A percentile compares a stretch with the other conserved stretches of the same genome.
Conservation (phyloP, 2,329 filamentous ascomycete genomes). For the Lachnellula occidentalis region DNA sequence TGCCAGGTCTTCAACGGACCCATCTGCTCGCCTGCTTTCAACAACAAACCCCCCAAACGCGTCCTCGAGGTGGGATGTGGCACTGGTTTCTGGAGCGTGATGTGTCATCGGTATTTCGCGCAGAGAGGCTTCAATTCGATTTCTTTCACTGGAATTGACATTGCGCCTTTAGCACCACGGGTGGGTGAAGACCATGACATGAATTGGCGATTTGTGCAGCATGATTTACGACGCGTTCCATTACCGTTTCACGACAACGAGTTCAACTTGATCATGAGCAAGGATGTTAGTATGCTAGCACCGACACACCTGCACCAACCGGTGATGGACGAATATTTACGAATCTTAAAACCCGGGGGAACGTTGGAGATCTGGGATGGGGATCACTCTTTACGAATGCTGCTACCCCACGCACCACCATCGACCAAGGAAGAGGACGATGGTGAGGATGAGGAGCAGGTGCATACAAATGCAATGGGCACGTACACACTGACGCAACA, state of each 20-base stretch:
- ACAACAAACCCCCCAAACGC: constrained; percentile 62
- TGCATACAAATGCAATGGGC: constrained; percentile 61
- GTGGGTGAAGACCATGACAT: constrained; percentile 62
- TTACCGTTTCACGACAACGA: constrained; percentile 74
- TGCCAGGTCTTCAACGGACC: constrained; percentile 77
- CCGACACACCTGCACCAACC: constrained; percentile 50
- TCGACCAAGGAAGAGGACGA: constrained; percentile 35
- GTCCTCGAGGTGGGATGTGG: constrained; percentile 87
- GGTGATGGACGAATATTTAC: constrained; percentile 66
- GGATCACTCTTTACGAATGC: constrained; percentile 76
- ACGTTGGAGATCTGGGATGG: constrained; percentile 85
- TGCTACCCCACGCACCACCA: constrained; percentile 65
- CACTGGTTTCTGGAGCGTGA: constrained; percentile 82
- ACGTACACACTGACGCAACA: constrained; percentile 79
- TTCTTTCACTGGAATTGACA: constrained; percentile 76
- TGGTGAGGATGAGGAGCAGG: constrained; percentile 54
- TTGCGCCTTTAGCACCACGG: constrained; percentile 65
- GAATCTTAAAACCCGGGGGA: constrained; percentile 72
- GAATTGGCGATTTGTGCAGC: constrained; percentile 83
- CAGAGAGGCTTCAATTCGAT: constrained; percentile 63
- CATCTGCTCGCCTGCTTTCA: constrained; percentile 64
- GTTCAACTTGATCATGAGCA: constrained; percentile 85
- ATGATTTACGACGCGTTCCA: constrained; percentile 71
- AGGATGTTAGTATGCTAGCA: constrained; percentile 69
- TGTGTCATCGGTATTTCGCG: constrained; percentile 76